Percentiles rank a stretch among this genome's conserved stretches.
Conservation (phyloP, 2,329 filamentous ascomycete species). For the Aspergillus aculeatus region DNA sequence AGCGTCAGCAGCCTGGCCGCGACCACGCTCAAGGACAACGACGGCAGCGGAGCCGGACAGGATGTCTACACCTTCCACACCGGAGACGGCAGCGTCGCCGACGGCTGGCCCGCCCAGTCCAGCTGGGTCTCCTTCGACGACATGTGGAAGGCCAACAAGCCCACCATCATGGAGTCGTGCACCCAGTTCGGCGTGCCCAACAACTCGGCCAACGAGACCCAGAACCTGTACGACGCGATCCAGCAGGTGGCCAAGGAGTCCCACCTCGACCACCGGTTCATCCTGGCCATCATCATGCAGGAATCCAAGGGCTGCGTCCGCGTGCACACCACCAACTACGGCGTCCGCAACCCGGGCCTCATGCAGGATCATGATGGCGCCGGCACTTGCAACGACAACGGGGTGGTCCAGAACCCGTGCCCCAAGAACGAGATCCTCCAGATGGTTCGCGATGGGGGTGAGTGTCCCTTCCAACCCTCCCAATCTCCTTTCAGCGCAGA, state of each 20-base stretch:
- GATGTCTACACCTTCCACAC: constrained; percentile 19
- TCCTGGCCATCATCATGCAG: constrained; percentile 48
- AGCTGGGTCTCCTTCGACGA: constrained; percentile 24
- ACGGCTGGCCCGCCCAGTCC: constrained; percentile 26
- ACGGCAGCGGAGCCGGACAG: background rate
- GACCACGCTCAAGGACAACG: background rate
- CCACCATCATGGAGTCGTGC: constrained; percentile 16
- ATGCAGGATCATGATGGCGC: constrained; percentile 32
- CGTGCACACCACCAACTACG: constrained; percentile 42
- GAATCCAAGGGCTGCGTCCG: constrained; percentile 49
- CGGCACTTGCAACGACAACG: constrained; percentile 36
- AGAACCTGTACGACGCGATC: constrained; percentile 35
- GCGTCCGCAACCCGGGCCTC: constrained; percentile 44
- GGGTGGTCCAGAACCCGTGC: constrained; percentile 27
- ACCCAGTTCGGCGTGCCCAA: constrained; percentile 20
- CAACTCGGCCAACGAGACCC: constrained; percentile 32
- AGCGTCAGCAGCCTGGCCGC: constrained; percentile 1
- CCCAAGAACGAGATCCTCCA: constrained; percentile 28
- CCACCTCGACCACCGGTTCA: constrained; percentile 42
- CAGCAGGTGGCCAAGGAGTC: constrained; percentile 29
- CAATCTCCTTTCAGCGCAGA: background rate
- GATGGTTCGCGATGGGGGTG: constrained; percentile 41
- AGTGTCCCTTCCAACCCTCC: background rate
- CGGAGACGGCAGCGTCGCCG: constrained; percentile 20
- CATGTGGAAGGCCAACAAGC: constrained; percentile 21